Base-by-base conservation (phyloP, 2,329 filamentous ascomycete species). In the Alternaria tenuissima region DNA sequence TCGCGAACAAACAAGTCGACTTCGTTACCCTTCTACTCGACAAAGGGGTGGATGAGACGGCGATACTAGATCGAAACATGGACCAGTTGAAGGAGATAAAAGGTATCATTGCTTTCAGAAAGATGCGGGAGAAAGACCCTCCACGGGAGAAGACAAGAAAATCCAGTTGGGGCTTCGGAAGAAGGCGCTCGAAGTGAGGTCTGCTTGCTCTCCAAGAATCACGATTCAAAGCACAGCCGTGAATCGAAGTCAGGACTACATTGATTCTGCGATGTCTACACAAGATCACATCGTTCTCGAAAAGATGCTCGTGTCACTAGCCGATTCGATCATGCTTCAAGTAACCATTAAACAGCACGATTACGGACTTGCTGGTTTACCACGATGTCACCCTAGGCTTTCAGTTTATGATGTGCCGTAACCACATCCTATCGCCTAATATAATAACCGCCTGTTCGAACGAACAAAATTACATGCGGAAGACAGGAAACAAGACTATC, bases 21-120 rank as follows among this genome's bases (percentile, higher is more conserved):
- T 66, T 70, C 24, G 60, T 69, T 6, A 39, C 46, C 4, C 54
- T 67, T 20, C 42, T 70, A 12, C 28, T 69, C 24, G 57, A 61
- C 0, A 20, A 47, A 6, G 52, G 51, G 8, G 68, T 64, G 7
- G 48, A 69, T 24, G 55, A 69, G 43, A 54, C 9, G 11, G 53
- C 22, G 7, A 46, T 69, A n/a, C 58, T 48, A 9, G 49, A 62
- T 28, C 28, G 41, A 7, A 62, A 69, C 42, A 52, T 6, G 22
- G 7, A 8, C 11, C 44, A 36, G n/a, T 57, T 70, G 32, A 49
- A 58, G 8, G 54, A 63, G 26, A 65, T 64, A 24, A 62, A 66
- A n/a, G 8, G 14, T 8, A 38, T 52, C 7, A 57, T 68, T 20
- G 51, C 59, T 3, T 47, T 64, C 24, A 46, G 43, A 14, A 54